These are phyloP conservation scores for Lasiosphaeriaceae sp. DNA, from an alignment of 495 filamentous ascomycete genomes.

Conservation along the genomic window DNA sequence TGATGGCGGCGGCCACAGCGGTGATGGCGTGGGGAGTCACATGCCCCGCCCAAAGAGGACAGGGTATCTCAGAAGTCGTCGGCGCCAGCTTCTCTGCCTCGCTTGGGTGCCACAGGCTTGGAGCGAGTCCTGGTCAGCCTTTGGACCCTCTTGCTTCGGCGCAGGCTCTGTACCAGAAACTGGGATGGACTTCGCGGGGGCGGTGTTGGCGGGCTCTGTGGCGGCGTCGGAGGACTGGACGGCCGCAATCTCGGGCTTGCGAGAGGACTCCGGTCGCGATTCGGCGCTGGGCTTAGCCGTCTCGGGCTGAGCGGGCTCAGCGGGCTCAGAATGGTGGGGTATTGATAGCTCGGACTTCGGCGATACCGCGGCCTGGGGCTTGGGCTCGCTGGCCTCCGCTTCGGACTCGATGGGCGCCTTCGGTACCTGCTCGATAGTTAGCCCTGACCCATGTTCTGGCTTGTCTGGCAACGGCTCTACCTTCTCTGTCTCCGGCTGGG, in stretches of 20 bases:
- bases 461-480: constrained; percentile 16
- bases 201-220: constrained; percentile 8
- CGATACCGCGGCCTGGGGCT: constrained; percentile 11
- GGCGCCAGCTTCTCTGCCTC: constrained; percentile 28
- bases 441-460: constrained; percentile 14
- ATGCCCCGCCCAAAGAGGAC: constrained; percentile 28
- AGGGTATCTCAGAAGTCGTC: constrained; percentile 24
- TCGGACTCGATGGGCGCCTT: constrained; percentile 7
- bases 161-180: constrained; percentile 16
- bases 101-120: constrained; percentile 12
- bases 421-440: constrained; percentile 14
- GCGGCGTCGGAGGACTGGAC: constrained; percentile 8
- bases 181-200: constrained; percentile 7
- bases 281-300: constrained; percentile 21
- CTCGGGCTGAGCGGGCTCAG: constrained; percentile 25
- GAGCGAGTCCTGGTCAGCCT: constrained; percentile 5
- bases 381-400: constrained; percentile 9
- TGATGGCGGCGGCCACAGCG: not conserved
- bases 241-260: constrained; percentile 14
- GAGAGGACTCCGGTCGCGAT: constrained; percentile 20
- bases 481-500: constrained; percentile 23
- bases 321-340: constrained; percentile 22
- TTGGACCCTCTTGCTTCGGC: constrained; percentile 11
- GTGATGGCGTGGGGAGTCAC: constrained; percentile 19
- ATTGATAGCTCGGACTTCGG: constrained; percentile 8